These are phyloP conservation scores for Capronia epimyces DNA, from an alignment of 2,329 filamentous ascomycete species.

Conservation along the genomic window DNA sequence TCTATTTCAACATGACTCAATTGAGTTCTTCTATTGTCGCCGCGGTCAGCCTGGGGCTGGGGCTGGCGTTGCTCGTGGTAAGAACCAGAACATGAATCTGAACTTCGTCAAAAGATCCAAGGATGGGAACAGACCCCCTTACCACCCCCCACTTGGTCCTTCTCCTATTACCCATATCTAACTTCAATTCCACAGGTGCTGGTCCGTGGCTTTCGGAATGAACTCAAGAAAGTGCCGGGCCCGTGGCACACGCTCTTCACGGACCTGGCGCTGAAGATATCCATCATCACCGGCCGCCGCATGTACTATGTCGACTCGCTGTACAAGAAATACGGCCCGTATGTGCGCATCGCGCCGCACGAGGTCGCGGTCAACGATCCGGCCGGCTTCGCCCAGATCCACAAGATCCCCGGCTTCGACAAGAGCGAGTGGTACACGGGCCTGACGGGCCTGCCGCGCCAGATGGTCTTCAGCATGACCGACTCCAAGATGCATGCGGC, in stretches of 20 bases:
- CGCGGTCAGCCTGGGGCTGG: too few relatives aligned
- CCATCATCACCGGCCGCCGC: constrained; percentile 11
- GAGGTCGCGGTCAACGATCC: constrained; percentile 39
- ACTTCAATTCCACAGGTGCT: too few relatives aligned
- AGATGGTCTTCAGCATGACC: constrained; percentile 40
- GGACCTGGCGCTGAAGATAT: constrained; percentile 10
- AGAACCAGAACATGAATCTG: too few relatives aligned
- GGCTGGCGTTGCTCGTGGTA: too few relatives aligned
- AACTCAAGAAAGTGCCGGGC: too few relatives aligned
- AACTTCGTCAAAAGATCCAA: too few relatives aligned
- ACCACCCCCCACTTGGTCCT: too few relatives aligned
- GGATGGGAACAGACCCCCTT: too few relatives aligned
- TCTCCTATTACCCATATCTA: too few relatives aligned
- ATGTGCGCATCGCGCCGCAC: constrained; percentile 33
- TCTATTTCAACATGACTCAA: too few relatives aligned
- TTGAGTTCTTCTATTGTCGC: too few relatives aligned
- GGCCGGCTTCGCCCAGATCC: constrained; percentile 33
- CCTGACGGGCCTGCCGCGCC: constrained; percentile 20
- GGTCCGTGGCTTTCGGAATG: too few relatives aligned
- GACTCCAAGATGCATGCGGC: constrained; percentile 39
- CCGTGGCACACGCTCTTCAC: constrained; percentile 20
- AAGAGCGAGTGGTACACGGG: constrained; percentile 35
- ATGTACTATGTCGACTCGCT: constrained; percentile 16
- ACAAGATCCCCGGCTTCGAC: constrained; percentile 34
- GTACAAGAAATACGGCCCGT: constrained; percentile 25